Base-by-base conservation (phyloP, 1,139 yeast genomes). In the Pichia cactophila region DNA sequence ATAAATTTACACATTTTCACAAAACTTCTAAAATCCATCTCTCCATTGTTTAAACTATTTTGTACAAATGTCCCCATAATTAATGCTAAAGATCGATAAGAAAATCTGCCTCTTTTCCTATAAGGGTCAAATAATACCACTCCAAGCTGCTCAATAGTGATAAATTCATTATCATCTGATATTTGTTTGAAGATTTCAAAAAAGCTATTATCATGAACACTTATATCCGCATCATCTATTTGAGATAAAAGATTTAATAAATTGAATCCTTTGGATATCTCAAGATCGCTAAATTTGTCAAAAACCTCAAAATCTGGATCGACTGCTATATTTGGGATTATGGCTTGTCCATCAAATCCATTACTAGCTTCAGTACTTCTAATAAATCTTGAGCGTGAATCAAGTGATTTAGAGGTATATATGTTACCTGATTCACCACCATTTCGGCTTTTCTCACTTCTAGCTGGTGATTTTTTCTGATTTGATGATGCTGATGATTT, bases 1-100 rank as follows among this genome's bases (percentile, higher is more conserved):
- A 63, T 35, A 46, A 63, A 64, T 9, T 48, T 50, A 43, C 62
- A 56, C 48, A 63, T 42, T 23, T 54, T 55, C 16, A 63, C 56
- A 46, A 64, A 64, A 33, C 54, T 52, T 17, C 62, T 50, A 28
- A 59, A 61, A 50, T 61, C 60, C 36, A 61, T 40, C 28, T 57
- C 56, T 12, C 41, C 42, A 4, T 43, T 39, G 7, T 49, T 26
- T 6, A 45, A 12, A 5, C 48, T 11, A 17, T 36, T 36, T 6
- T 55, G 45, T 8, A 50, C 47, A 49, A 61, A 62, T 1, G 61
- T 56, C 10, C 49, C 37, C 47, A 54, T 42, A 12, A 59, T 46
- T 6, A 44, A 33, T 23, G 38, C 41, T 10, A 51, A 51, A 2
- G 54, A 49, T 39, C 44, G 44, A 14, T 41, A 41, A 5, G 52